A percentile compares a stretch with the other conserved stretches of the same genome.
Conservation (phyloP, 345 rosid genomes). For the Clarkia xantiana region DNA sequence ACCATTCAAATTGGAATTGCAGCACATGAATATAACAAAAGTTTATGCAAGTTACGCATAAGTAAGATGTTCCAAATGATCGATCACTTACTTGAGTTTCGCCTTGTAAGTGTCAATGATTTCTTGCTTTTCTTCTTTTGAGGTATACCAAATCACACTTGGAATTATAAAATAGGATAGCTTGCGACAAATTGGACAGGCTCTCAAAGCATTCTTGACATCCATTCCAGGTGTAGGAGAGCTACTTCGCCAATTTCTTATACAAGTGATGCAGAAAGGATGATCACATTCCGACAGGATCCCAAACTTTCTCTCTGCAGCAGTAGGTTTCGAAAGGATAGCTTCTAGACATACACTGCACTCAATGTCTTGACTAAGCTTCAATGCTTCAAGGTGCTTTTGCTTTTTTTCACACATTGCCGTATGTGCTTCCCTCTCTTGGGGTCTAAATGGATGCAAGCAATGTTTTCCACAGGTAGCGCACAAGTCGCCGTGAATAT, state of each 20-base stretch:
- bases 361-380: conserved; percentile 45
- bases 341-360: conserved; percentile 69
- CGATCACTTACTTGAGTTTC: conserved; percentile 46
- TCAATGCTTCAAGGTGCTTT: conserved; percentile 45
- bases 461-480: conserved; percentile 69
- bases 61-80: not conserved
- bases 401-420: conserved; percentile 60
- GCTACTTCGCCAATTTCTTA: conserved; percentile 78
- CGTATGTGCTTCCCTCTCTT: conserved; percentile 62
- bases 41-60: not conserved
- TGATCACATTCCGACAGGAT: conserved; percentile 86
- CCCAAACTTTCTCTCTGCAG: conserved; percentile 65
- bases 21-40: too few relatives aligned
- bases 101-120: conserved; percentile 68
- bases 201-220: conserved; percentile 60
- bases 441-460: conserved; percentile 69
- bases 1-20: too few relatives aligned
- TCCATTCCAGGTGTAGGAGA: conserved; percentile 87
- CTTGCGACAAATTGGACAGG: conserved; percentile 91
- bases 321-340: conserved; percentile 53
- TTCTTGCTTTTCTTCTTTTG: conserved; percentile 64
- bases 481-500: conserved; percentile 74
- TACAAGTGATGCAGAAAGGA: conserved; percentile 82
- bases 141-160: conserved; percentile 75
- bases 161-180: conserved; percentile 88